Evolutionary conservation across 768 basidiomycete species (phyloP), one percentile per base, ranked within the genome.

Genomic region (Boletus edulis): DNA sequence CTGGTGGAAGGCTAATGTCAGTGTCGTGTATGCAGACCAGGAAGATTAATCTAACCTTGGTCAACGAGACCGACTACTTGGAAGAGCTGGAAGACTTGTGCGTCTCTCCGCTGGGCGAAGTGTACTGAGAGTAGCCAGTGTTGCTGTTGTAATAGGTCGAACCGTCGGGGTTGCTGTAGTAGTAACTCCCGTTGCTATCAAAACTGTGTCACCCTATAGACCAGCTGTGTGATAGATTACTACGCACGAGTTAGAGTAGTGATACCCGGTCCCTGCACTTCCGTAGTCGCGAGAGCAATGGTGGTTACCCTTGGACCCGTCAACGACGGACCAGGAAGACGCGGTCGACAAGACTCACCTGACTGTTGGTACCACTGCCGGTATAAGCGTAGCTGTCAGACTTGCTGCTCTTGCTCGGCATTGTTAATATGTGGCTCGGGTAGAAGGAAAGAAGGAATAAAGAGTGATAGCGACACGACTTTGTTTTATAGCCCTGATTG

Each of bases 101-200:
- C 9, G 64, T 63, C 24, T 59, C 1, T 27, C 75, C 76, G 27
- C 61, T 67, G 4, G 82, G 77, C 3, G 81, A 66, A 3, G 82
- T 85, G 68, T 86, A 84, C 50, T 74, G 67, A 18, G 78, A 66
- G 57, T 71, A 63, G 0, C 84, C 84, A 14, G 14, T 54, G 0
- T 81, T 82, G 38, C 42, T 75, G 69, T 84, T 77, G 63, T 85
- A 79, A 64, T 87, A 86, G 5, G 75, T 84, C 1, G 82, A 84
- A 0, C 81, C 79, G 45, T 86, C 74, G 44, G 81, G 67, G 73
- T 87, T 86, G 46, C 62, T 64, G 67, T 87, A 86, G 63, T 86
- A 85, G 70, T 86, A 86, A 54, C 79, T 79, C 3, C 82, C 84
- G 51, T 86, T 55, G 5, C 78, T 79, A 53, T 46, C 27, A 47